Evolutionary conservation across 2,329 filamentous ascomycete species (phyloP).

Genomic region (Niveomyces coronatus): DNA sequence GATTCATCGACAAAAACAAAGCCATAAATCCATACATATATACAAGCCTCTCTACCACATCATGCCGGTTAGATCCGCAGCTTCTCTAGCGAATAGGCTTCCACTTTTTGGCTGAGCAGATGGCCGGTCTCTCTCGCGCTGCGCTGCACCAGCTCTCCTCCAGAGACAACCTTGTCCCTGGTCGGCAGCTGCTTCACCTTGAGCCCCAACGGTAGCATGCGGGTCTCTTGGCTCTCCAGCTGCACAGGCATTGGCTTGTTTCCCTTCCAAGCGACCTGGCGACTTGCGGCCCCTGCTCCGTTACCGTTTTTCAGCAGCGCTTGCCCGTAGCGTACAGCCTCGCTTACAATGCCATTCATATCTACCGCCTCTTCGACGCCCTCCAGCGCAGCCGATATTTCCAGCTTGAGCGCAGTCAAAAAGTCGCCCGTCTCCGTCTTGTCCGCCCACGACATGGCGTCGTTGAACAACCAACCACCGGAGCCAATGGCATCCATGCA

Average conservation of each 20-base stretch:
- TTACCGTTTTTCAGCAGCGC: slow-evolving; percentile 25
- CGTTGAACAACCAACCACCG: slow-evolving; percentile 62
- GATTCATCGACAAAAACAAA: no score
- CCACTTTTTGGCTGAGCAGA: slow-evolving; percentile 68
- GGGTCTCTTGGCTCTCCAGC: slow-evolving; percentile 34
- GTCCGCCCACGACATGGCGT: slow-evolving; percentile 39
- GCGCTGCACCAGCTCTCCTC: slow-evolving; percentile 60
- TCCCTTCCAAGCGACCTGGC: slow-evolving; percentile 19
- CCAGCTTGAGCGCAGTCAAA: slow-evolving; percentile 53
- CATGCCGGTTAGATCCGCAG: slow-evolving; percentile 50
- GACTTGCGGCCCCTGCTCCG: no score
- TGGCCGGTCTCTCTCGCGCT: slow-evolving; percentile 65
- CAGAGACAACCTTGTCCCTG: slow-evolving; percentile 49
- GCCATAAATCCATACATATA: background rate
- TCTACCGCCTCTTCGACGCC: slow-evolving; percentile 59
- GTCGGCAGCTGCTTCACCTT: slow-evolving; percentile 45
- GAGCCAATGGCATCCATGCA: slow-evolving; percentile 68
- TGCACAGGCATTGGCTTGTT: slow-evolving; percentile 33
- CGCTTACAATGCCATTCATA: slow-evolving; percentile 52
- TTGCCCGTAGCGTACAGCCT: slow-evolving; percentile 53
- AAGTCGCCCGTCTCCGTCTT: slow-evolving; percentile 51
- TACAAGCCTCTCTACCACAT: background rate
- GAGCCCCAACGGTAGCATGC: slow-evolving; percentile 61
- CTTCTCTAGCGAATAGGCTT: slow-evolving; percentile 73
- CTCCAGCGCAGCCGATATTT: slow-evolving; percentile 61